Conservation (phyloP, 352 stramenopile species). For the Globisporangium uncinulatum region DNA sequence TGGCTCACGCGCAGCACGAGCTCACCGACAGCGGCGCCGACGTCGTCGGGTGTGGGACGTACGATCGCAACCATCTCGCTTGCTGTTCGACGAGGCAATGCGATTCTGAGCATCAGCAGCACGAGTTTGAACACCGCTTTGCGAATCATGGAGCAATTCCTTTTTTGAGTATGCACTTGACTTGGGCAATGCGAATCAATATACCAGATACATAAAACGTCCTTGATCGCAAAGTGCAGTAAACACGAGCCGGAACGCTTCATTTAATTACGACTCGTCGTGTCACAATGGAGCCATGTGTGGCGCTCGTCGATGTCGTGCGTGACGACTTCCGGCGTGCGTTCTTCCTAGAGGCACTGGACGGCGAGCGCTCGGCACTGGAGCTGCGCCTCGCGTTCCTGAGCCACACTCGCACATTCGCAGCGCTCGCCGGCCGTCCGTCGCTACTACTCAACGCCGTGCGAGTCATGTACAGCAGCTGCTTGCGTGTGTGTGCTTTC, state of each 20-base stretch:
- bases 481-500: background rate
- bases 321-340: constrained; percentile 48
- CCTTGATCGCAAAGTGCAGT: too few species aligned
- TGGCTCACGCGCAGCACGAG: constrained; percentile 65
- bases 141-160: too few species aligned
- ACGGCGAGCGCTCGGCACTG: constrained; percentile 42
- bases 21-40: constrained; percentile 52
- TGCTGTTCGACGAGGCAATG: constrained; percentile 8
- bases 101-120: background rate
- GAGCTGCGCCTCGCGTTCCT: constrained; percentile 59
- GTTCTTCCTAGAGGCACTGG: constrained; percentile 56
- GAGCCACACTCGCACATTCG: constrained; percentile 47
- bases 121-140: constrained; percentile 8
- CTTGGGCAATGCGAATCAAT: background rate
- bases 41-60: constrained; percentile 43
- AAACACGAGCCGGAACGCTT: too few species aligned
- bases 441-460: constrained; percentile 41
- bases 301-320: constrained; percentile 55
- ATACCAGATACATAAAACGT: background rate
- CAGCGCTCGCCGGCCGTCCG: constrained; percentile 36
- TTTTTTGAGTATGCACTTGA: background rate
- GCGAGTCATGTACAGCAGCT: background rate
- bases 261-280: too few species aligned
- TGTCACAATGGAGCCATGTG: constrained; percentile 1
- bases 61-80: constrained; percentile 50